Evolutionary conservation across 2,329 filamentous ascomycete species (phyloP).

Genomic region (Stagonosporopsis rhizophila): DNA sequence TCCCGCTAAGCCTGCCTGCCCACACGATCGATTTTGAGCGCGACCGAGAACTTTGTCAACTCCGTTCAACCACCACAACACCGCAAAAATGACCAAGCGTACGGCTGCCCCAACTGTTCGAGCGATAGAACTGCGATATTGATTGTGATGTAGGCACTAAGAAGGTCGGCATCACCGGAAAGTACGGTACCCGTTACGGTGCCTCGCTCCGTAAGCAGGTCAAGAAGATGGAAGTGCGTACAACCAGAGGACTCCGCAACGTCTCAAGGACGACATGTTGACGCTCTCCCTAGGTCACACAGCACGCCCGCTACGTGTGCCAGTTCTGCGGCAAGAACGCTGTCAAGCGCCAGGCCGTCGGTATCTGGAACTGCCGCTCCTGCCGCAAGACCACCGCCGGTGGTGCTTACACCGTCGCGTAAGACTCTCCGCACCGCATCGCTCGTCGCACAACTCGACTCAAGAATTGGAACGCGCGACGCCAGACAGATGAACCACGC

Average conservation of each 20-base stretch:
- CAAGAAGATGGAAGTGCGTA: conserved; percentile 89
- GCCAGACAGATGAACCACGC: conserved; percentile 18
- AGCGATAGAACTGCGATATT: conserved; percentile 21
- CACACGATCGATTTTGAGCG: conserved; percentile 19
- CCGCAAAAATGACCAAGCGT: conserved; percentile 64
- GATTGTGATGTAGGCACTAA: conserved; percentile 40
- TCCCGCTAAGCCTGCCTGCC: conserved; percentile 17
- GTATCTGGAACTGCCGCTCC: conserved; percentile 96
- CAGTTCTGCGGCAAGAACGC: conserved; percentile 93
- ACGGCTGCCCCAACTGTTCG: conserved; percentile 26
- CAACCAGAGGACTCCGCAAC: conserved; percentile 12
- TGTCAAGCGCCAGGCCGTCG: conserved; percentile 86
- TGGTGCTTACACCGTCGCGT: conserved; percentile 96
- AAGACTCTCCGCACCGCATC: conserved; percentile 55
- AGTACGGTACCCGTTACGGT: conserved; percentile 98
- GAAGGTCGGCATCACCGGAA: conserved; percentile 94
- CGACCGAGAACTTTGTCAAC: conserved; percentile 24
- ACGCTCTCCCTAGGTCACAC: conserved; percentile 69
- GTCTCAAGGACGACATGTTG: conserved; percentile 26
- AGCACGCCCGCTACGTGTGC: conserved; percentile 95
- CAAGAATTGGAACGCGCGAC: neutral
- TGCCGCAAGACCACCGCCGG: conserved; percentile 95
- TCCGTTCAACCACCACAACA: conserved; percentile 31
- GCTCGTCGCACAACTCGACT: neutral
- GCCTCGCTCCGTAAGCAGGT: conserved; percentile 98